Evolutionary conservation across 495 filamentous ascomycete genomes (phyloP).

Genomic region (Aspergillus baeticus): DNA sequence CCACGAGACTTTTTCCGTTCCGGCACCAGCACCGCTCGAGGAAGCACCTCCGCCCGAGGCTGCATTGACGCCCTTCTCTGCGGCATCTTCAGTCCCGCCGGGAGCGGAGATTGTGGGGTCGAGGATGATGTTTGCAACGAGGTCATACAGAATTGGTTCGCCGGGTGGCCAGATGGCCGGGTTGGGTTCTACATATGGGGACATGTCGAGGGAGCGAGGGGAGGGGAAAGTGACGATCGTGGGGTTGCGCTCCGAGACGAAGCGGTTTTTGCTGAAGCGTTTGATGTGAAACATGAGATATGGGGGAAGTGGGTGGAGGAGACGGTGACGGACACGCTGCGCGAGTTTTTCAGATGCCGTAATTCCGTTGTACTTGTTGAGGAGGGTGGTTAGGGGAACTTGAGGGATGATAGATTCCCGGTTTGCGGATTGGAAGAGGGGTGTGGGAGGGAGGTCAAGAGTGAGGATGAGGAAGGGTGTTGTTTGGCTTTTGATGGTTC

Average conservation of each 20-base stretch:
- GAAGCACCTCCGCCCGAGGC: conserved; percentile 54
- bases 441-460: conserved; percentile 86
- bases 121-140: conserved; percentile 89
- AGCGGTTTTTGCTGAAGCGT: conserved; percentile 93
- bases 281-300: conserved; percentile 96
- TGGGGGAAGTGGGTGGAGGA: conserved; percentile 89
- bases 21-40: conserved; percentile 41
- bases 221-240: conserved; percentile 96
- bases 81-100: conserved; percentile 64
- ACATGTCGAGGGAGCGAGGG: conserved; percentile 74
- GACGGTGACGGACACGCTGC: conserved; percentile 81
- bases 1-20: conserved; percentile 52
- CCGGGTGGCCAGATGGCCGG: conserved; percentile 58
- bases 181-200: conserved; percentile 81
- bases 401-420: conserved; percentile 96
- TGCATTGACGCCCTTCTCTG: conserved; percentile 79
- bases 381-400: conserved; percentile 81
- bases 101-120: conserved; percentile 74
- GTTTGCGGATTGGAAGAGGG: conserved; percentile 91
- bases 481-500: conserved; percentile 70
- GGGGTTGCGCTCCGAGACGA: conserved; percentile 91
- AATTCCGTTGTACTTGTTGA: conserved; percentile 92
- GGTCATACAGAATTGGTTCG: conserved; percentile 92
- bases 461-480: conserved; percentile 86
- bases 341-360: conserved; percentile 84